Evolutionary conservation across 345 rosid genomes (phyloP), one percentile per base, ranked within the genome.

Genomic region (Eucalyptus viminalis): DNA sequence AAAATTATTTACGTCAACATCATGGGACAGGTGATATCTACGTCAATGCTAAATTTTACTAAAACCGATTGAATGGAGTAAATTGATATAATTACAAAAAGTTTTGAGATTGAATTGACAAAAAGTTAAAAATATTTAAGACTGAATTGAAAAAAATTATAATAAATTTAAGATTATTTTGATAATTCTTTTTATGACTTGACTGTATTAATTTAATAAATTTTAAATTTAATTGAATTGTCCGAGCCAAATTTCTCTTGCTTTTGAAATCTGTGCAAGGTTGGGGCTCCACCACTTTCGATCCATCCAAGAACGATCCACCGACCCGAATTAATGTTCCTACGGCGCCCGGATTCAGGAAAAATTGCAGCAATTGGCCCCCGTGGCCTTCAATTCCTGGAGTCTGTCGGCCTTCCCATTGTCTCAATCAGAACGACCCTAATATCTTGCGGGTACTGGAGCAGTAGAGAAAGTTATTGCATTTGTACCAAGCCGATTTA

Each of bases 61-160:
- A 19, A 53, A 53, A 53, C 19, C 19, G 0, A 0, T 3, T 0
- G 1, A 2, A 19, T 53, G 0, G 0, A 7, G 0, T 19, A 1
- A 53, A 53, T 53, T 53, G 4, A 19, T 53, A 53, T 53, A 53
- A 19, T 53, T 53, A 2, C 5, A 53, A 7, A 53, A 53, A 19
- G n/a, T 0, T 53, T 53, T 8, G 58, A 53, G 58, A 21, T 53
- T 53, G 5, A 53, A 53, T 53, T 53, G 58, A 1, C 5, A 53
- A 53, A 53, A 2, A 53, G n/a, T n/a, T n/a, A n/a, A 53, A 53
- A 53, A 53, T 1, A 53, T 53, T 53, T 21, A 21, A 53, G 4
- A 21, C 0, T 21, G 4, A 53, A 53, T 53, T 19, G 58, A 19
- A 53, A 53, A n/a, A 53, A 53, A 8, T 19, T 53, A 0, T 2